Base-by-base conservation (phyloP, 1,284 basidiomycete species). In the Xanthoconium separans region DNA sequence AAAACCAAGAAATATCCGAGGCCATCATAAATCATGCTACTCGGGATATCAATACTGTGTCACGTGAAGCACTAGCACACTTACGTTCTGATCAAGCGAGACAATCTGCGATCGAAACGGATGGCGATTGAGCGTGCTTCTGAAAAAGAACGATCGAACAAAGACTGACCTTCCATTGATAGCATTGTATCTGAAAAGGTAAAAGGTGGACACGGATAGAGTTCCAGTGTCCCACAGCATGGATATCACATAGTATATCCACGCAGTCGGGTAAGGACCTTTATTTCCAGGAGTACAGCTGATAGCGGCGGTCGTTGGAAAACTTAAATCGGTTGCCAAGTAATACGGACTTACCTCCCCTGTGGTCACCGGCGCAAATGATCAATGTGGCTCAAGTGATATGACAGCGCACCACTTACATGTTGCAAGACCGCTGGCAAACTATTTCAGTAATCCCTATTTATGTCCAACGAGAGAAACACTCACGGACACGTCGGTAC, bases 211-310 rank as follows among this genome's bases (percentile, higher is more conserved):
- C 24, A 79, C 57, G 6, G 61, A 50, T 20, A 78, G 51, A 2
- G 72, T 66, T 31, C 70, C 58, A 2, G 68, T 50, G 48, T 78
- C 76, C 62, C 70, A 79, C 12, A 66, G 13, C 63, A 78, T 78
- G 10, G 70, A 63, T 12, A 70, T 42, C 4, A 78, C 54, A 54
- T 79, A 78, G 60, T 71, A 78, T 12, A 70, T 15, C 77, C 76
- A 79, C n/a, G 65, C 70, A 1, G 67, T 65, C 0, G 42, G 61
- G 56, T 54, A 51, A 0, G 60, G 43, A 7, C 61, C 58, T 13
- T 36, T 24, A 55, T 71, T 72, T 8, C 68, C 74, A 4, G 72
- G 67, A 4, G 68, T 69, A 48, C 75, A 76, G 43, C 75, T 76
- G 29, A 52, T 50, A 6, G 31, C 6, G 34, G 33, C 27, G 33